Evolutionary conservation across 768 basidiomycete species (phyloP), one percentile per base, ranked within the genome.

Genomic region (Amanita muscaria): DNA sequence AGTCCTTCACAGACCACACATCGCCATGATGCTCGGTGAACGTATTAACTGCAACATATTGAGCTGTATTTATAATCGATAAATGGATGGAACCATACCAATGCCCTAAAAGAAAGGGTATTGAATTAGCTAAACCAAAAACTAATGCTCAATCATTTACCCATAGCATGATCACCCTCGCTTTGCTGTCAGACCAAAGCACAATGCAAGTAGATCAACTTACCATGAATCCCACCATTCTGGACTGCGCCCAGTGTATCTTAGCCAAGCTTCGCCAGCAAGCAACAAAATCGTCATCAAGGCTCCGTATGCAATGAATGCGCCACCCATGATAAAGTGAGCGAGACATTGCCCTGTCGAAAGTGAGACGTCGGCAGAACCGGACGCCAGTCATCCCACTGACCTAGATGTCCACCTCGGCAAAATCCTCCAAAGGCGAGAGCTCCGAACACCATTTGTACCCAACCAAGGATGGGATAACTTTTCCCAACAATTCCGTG

Each of bases 21-120:
- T 71, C 72, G 6, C 88, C 87, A 39, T 79, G 84, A 58, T 96
- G 91, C 56, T 91, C 88, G 0, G 91, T 93, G 58, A 94, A 93
- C 0, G 91, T 93, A 53, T 96, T 94, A 46, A 96, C 83, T 77
- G 53, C 46, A 23, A 12, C 24, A 24, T 18, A 16, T 16, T 44
- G 16, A 36, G 15, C 4, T 35, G 34, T 19, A 24, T 7, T 11
- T 27, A 35, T 11, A 18, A 29, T 2, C 6, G 22, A 7, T n/a
- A 5, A 15, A 18, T 11, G 14, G 22, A 21, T 14, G 39, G n/a
- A 15, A 21, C 56, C 77, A 44, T 49, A 80, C 79, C 74, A 42
- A 81, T 74, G 15, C 80, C 80, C 77, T 79, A 45, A 5, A 15
- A 25, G 6, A 49, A 44, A 12, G 3, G 25, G 36, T 27, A 22